phyloP scores from a whole-genome alignment of 2,329 filamentous ascomycete species.

The Talaromyces sp. region DNA sequence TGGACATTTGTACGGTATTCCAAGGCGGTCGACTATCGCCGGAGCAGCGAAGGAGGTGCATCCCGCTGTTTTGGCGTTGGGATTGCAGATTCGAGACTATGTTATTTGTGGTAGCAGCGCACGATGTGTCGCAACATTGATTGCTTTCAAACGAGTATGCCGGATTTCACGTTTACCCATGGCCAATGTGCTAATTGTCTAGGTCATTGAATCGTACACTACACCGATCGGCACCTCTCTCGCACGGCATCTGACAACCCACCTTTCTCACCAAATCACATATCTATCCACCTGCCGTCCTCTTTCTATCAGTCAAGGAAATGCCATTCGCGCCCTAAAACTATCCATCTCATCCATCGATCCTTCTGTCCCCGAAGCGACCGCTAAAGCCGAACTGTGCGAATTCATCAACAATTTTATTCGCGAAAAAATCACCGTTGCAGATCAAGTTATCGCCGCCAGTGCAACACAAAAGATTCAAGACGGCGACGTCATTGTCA shows the following conservation, averaged over 20 bases:
- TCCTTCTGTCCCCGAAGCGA: constrained; percentile 73
- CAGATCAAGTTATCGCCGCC: constrained; percentile 78
- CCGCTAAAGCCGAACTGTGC: constrained; percentile 74
- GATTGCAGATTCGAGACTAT: constrained; percentile 87
- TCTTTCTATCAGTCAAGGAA: constrained; percentile 94
- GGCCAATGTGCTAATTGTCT: constrained; percentile 21
- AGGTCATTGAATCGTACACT: constrained; percentile 90
- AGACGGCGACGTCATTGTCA: constrained; percentile 77
- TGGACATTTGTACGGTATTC: constrained; percentile 76
- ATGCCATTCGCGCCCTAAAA: constrained; percentile 92
- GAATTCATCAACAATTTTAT: constrained; percentile 86
- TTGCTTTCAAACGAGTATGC: constrained; percentile 80
- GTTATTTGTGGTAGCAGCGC: constrained; percentile 84
- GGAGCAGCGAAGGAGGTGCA: constrained; percentile 70
- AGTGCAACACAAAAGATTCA: constrained; percentile 72
- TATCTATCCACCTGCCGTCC: constrained; percentile 92
- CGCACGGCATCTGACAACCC: constrained; percentile 83
- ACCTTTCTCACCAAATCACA: constrained; percentile 92
- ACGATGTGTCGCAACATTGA: constrained; percentile 77
- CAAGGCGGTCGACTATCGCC: constrained; percentile 61
- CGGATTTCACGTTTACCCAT: no score
- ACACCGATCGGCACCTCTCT: constrained; percentile 82
- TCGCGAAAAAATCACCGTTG: constrained; percentile 80
- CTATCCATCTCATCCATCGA: constrained; percentile 87
- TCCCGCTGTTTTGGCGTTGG: constrained; percentile 76